Evolutionary conservation across 805 yeast genomes (phyloP), one percentile per base, ranked within the genome.

Genomic region (Brettanomyces nanus): DNA sequence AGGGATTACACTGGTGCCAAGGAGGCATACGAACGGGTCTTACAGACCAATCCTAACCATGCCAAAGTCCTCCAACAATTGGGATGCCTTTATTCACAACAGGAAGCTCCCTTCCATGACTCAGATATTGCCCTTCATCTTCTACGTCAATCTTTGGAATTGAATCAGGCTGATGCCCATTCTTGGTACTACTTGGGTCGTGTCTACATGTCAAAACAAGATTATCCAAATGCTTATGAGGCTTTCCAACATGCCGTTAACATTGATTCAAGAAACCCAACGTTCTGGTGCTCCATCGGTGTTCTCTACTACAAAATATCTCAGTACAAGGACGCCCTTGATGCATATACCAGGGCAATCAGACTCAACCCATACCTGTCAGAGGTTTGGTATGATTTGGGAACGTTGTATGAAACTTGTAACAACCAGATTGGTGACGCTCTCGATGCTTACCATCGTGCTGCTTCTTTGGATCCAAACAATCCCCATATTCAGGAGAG

Each of bases 211-310:
- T 81, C 95, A 28, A 77, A 90, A 53, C 87, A 85, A 47, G 95
- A 90, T 59, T 92, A 87, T 65, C 82, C 92, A 43, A 87, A 92
- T 35, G 97, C 98, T 2, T 92, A 90, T 62, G 97, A 92, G 56
- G 94, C 97, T 0, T 92, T 90, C 74, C 98, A 92, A 65, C 97
- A 89, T 59, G 97, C 97, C 10, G 98, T 92, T 42, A 92, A 92
- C 60, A 75, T 96, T 45, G 97, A 92, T 61, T 82, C 95, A 28
- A 75, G 97, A 58, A 92, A 92, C 60, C 97, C 98, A 41, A 92
- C 97, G 1, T 92, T 92, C 68, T 92, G 98, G 98, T 84, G 94
- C 51, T 80, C 89, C 25, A 83, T 84, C 53, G 98, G 98, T 58
- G 98, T 92, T 13, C 70, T 92, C 41, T 92, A 92, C 64, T 92